A percentile compares a stretch with the other conserved stretches of the same genome.
phyloP scores from a whole-genome alignment of 495 filamentous ascomycete genomes.

The Halenospora varia region DNA sequence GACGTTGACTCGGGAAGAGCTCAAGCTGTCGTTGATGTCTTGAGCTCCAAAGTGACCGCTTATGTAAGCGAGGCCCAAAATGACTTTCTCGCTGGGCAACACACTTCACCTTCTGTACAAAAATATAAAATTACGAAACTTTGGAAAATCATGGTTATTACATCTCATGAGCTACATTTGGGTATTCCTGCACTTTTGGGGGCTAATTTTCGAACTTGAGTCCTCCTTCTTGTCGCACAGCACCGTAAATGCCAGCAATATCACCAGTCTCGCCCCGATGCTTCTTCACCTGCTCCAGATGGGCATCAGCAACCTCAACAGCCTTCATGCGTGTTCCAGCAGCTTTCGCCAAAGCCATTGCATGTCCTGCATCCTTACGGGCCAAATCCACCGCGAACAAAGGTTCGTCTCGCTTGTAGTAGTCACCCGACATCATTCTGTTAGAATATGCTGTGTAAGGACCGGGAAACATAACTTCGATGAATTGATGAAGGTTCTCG shows the following conservation, averaged over 20 bases:
- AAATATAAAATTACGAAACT: too few relatives aligned
- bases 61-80: not conserved
- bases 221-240: conserved; percentile 31
- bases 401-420: conserved; percentile 58
- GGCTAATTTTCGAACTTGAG: conserved; percentile 28
- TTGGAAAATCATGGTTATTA: too few relatives aligned
- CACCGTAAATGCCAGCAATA: conserved; percentile 79
- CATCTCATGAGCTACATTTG: too few relatives aligned
- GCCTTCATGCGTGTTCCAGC: conserved; percentile 60
- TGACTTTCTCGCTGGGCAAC: too few relatives aligned
- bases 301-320: conserved; percentile 62
- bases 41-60: not conserved
- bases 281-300: conserved; percentile 66
- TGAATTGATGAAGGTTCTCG: conserved; percentile 61
- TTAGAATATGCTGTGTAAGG: conserved; percentile 66
- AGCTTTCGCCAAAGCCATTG: conserved; percentile 56
- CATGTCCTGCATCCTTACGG: conserved; percentile 81
- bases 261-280: conserved; percentile 73
- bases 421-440: conserved; percentile 73
- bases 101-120: too few relatives aligned
- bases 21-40: not conserved
- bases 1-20: not conserved
- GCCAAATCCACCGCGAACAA: conserved; percentile 85
- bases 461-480: conserved; percentile 55
- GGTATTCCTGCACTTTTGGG: not conserved